Evolutionary conservation across 2,329 filamentous ascomycete genomes (phyloP).

Genomic region (Fusarium sp.): DNA sequence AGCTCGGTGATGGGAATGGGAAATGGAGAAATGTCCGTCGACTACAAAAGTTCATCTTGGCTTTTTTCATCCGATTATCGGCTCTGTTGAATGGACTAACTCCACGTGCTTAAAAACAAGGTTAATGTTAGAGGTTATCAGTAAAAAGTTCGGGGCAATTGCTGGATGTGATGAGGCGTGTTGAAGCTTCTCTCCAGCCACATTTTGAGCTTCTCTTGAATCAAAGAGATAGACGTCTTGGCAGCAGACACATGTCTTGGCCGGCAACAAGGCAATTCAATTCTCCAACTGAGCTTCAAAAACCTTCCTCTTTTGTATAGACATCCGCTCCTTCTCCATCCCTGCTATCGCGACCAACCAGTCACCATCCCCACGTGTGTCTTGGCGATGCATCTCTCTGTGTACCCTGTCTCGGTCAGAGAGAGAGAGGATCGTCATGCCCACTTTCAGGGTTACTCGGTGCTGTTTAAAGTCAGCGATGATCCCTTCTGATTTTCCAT

Average conservation of each 20-base stretch:
- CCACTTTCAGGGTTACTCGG: constrained; percentile 6
- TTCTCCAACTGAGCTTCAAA: not conserved
- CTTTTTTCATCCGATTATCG: not conserved
- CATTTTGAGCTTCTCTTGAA: not conserved
- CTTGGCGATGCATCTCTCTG: constrained; percentile 35
- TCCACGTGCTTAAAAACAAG: not conserved
- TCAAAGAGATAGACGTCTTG: not conserved
- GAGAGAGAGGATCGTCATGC: not conserved
- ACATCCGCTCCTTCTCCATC: not conserved
- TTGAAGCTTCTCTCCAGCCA: not conserved
- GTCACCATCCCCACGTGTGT: constrained; percentile 43
- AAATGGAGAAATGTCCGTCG: not conserved
- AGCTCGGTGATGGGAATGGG: constrained; percentile 5
- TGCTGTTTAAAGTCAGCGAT: constrained; percentile 32
- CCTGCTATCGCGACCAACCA: constrained; percentile 37
- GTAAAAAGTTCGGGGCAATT: not conserved
- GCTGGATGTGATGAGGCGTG: not conserved
- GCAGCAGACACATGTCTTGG: no score
- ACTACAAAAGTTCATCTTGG: not conserved
- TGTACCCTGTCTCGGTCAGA: not conserved
- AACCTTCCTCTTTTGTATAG: constrained; percentile 35
- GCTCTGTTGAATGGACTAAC: not conserved
- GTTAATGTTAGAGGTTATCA: not conserved
- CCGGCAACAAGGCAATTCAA: no score
- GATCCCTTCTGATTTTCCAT: constrained; percentile 3